A percentile compares a stretch with the other conserved stretches of the same genome.
phyloP scores from a whole-genome alignment of 2,329 filamentous ascomycete species.

The Dactylellina leptospora region DNA sequence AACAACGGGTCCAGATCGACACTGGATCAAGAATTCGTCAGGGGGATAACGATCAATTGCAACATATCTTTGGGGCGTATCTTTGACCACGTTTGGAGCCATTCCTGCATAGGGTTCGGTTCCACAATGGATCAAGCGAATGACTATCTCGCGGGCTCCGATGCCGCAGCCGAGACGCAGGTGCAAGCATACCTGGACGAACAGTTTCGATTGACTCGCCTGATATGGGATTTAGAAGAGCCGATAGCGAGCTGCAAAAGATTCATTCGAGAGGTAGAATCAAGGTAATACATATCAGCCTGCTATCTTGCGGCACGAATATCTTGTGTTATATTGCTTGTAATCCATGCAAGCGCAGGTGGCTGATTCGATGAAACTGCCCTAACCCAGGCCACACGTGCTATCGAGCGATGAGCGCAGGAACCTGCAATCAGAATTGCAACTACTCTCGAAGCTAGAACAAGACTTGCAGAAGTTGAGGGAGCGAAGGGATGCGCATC shows the following conservation, averaged over 20 bases:
- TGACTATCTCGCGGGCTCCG: conserved; percentile 41
- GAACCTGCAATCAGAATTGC: conserved; percentile 46
- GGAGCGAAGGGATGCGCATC: conserved; percentile 39
- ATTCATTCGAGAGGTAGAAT: conserved; percentile 35
- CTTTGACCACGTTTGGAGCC: conserved; percentile 10
- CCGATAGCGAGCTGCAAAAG: conserved; percentile 39
- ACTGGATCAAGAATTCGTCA: conserved; percentile 4
- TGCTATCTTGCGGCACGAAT: no score
- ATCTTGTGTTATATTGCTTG: conserved; percentile 35
- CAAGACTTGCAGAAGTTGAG: conserved; percentile 27
- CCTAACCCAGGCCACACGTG: conserved; percentile 36
- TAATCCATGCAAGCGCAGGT: conserved; percentile 50
- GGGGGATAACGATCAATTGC: conserved; percentile 14
- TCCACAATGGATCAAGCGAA: conserved; percentile 34
- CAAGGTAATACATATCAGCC: no score
- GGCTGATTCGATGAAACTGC: conserved; percentile 50
- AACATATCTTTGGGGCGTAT: no score
- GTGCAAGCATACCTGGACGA: conserved; percentile 39
- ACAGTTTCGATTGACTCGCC: conserved; percentile 36
- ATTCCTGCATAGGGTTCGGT: conserved; percentile 7
- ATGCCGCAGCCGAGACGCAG: conserved; percentile 22
- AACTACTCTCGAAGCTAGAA: conserved; percentile 34
- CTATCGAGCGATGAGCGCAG: conserved; percentile 34
- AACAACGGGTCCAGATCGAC: conserved; percentile 24
- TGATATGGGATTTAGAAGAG: conserved; percentile 42